Evolutionary conservation across 1,139 yeast species (phyloP), one percentile per base, ranked within the genome.

Genomic region (Spathaspora sp.): DNA sequence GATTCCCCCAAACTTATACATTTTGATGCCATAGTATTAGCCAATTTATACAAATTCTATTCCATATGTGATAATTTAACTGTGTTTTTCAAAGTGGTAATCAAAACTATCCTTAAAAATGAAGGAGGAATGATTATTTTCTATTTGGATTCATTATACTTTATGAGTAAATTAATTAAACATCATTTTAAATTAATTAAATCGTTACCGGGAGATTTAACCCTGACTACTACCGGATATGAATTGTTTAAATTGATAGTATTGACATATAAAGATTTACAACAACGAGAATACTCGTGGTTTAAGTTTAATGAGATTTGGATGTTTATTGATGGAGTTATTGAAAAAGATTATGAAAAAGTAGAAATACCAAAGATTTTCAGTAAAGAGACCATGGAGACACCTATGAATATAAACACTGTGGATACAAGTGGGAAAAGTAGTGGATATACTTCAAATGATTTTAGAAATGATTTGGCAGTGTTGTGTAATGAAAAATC

Each of bases 41-140:
- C 73, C 13, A 48, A 59, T 31, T 56, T 74, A 43, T 72, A 71
- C 60, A 51, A 65, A 39, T 55, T 72, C 43, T 70, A 68, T 55
- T 51, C 66, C 2, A 44, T 57, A 41, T 63, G 72, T 46, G 70
- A 68, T 47, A 66, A 70, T 43, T 53, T 75, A 23, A 65, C 80
- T 0, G 74, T 69, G 1, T 76, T 78, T 50, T 70, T 78, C 56
- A 63, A 67, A 42, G 68, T 61, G 0, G 54, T 78, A n/a, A 54
- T 77, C 13, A 68, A 65, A 38, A 62, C 61, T 16, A 56, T 74
- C 3, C 59, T 75, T 46, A 65, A 60, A 42, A 75, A 76, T 55
- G 78, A 74, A 43, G 70, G 73, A 9, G 72, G 71, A 31, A 64
- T 74, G 45, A 65, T 74, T 20, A 72, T 74, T 10, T 63, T 64